Conservation (phyloP, 257 asterid genomes). For the Salvia rosmarinus region DNA sequence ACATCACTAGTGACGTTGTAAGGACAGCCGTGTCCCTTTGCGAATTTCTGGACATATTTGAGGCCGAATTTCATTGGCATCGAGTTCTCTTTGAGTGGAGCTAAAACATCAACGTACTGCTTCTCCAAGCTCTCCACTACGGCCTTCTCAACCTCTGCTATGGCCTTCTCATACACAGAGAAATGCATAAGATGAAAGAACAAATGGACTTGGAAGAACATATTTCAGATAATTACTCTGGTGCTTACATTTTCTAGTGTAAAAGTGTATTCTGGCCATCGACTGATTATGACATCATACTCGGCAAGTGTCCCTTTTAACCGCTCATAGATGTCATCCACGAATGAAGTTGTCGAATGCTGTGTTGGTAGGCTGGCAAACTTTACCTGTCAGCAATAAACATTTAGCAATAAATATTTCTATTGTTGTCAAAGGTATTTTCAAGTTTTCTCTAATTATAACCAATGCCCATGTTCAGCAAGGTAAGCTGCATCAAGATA, state of each 20-base stretch:
- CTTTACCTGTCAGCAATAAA: conserved; percentile 49
- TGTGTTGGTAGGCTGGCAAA: conserved; percentile 54
- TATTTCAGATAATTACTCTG: background rate
- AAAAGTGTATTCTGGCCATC: conserved; percentile 93
- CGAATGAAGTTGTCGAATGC: conserved; percentile 65
- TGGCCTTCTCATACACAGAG: conserved; percentile 51
- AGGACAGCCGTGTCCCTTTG: conserved; percentile 63
- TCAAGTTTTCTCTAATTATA: no score
- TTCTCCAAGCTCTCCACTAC: conserved; percentile 84
- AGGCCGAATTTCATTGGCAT: conserved; percentile 83
- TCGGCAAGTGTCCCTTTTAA: conserved; percentile 77
- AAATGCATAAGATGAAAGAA: background rate
- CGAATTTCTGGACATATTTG: conserved; percentile 78
- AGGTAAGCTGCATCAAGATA: no score
- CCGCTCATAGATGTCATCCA: conserved; percentile 70
- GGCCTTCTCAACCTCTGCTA: conserved; percentile 90
- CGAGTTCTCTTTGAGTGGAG: conserved; percentile 78
- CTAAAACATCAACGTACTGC: conserved; percentile 74
- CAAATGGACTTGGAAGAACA: background rate
- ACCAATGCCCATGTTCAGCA: background rate
- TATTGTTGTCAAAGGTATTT: no score
- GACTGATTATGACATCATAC: conserved; percentile 75
- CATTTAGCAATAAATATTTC: no score
- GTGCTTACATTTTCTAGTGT: conserved; percentile 64
- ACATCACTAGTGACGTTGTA: conserved; percentile 69